Base-by-base conservation (phyloP, 2,329 filamentous ascomycete species). In the Xylariaceae sp. region DNA sequence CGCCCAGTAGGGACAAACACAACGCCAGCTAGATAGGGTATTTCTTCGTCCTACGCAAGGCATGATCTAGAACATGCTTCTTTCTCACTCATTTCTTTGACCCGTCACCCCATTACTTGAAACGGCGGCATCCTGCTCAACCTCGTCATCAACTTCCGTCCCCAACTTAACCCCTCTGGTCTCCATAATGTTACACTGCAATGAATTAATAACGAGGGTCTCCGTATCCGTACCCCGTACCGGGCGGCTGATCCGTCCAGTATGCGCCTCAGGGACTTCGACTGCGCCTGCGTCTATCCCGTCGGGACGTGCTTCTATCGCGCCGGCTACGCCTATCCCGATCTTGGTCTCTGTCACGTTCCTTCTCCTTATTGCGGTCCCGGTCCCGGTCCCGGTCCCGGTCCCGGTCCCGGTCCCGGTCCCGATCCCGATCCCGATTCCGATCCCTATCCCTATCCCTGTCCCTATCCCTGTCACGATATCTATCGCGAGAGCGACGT, bases 381-480 rank as follows among this genome's bases (percentile, higher is more conserved):
- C 64, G 59, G 22, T 71, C 71, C 1, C 43, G 50, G 48, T 53
- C 58, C 19, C 71, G 75, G 37, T 57, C 55, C 21, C 55, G 49
- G 18, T 55, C 41, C 67, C 68, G 47, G 12, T 72, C 70, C 5
- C 70, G 64, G 30, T 72, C 67, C 16, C 70, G 61, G 47, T 73
- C 70, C 2, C 69, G 55, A 10, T 70, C 67, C 9, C 69, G 55
- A 36, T 67, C 47, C 16, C 37, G 47, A 39, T 16, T 49, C 13
- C 76, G 62, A 63, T 79, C 73, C 64, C 76, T 65, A 70, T 84
- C 70, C 56, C 78, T 70, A 68, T 74, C 70, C 65, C 68, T 19
- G 55, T 72, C 40, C 67, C 68, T 46, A 9, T 71, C 67, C 1
- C 68, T 62, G 15, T 49, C n/a, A n/a, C n/a, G n/a, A n/a, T n/a